Base-by-base conservation (phyloP, 768 basidiomycete species). In the Auricularia auricula-judae region DNA sequence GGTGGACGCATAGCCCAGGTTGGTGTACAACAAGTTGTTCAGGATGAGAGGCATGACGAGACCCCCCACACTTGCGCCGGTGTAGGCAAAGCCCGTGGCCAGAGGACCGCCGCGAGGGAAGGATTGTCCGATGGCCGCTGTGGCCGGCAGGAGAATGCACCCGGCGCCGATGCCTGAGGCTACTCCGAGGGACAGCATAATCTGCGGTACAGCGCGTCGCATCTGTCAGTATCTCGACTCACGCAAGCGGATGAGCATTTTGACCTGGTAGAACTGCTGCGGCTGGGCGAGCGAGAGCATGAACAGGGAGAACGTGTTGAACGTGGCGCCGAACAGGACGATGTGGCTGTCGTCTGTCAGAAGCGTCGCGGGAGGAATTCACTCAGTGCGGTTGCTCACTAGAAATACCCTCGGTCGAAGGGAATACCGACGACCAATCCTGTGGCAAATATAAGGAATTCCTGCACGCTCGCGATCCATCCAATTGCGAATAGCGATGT, bases 11-110 rank as follows among this genome's bases (percentile, higher is more conserved):
- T 84, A 80, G 3, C 86, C 84, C 16, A 80, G 7, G 23, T 23
- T 4, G 51, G 69, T 64, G 56, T 59, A 12, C 18, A 59, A 18
- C 23, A 79, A 74, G 36, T 79, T 75, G 69, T 88, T 87, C 29
- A 89, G 74, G 76, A 86, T 79, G 68, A 86, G 84, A 3, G 85
- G 83, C 64, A 86, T 84, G 10, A 87, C 68, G 29, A 82, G 77
- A 10, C 83, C 85, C 1, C 87, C 86, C 16, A 85, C 70, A n/a
- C 81, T 83, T n/a, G 84, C 79, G 29, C 80, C 81, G 18, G 82
- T 81, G 14, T 82, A 81, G 42, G 78, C 81, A 51, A 86, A 73
- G 18, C 84, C 81, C 65, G 84, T 82, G 0, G 81, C 84, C 36
- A 84, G 70, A 4, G 80, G 77, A 11, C 80, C 76, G 34, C 77